Conservation (phyloP, 1,284 basidiomycete genomes). For the Pseudozyma pruni region DNA sequence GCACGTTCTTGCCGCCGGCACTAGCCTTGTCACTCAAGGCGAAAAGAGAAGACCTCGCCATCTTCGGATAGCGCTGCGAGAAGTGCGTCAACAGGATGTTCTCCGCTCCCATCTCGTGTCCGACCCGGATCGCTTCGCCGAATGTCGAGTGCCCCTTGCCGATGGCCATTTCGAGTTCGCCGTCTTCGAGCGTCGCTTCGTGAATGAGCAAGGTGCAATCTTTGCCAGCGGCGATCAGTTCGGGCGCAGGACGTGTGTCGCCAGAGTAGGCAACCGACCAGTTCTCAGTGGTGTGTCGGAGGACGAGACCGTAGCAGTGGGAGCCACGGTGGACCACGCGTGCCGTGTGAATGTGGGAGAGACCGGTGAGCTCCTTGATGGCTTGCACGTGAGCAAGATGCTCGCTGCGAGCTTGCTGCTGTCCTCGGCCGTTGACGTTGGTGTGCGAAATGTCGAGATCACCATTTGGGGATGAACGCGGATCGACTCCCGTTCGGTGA, state of each 20-base stretch:
- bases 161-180: slow-evolving; percentile 74
- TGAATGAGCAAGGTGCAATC: slow-evolving; percentile 87
- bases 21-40: slow-evolving; percentile 11
- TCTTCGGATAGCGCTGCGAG: slow-evolving; percentile 90
- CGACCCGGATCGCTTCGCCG: slow-evolving; percentile 84
- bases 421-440: slow-evolving; percentile 11
- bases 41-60: slow-evolving; percentile 72
- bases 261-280: slow-evolving; percentile 74
- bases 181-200: slow-evolving; percentile 88
- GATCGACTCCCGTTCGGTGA: slow-evolving; percentile 49
- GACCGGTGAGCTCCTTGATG: slow-evolving; percentile 26
- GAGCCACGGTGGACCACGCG: slow-evolving; percentile 35
- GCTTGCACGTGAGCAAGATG: slow-evolving; percentile 17
- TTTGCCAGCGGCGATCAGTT: slow-evolving; percentile 76
- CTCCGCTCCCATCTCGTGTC: slow-evolving; percentile 78
- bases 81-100: slow-evolving; percentile 92
- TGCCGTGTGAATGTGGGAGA: slow-evolving; percentile 43
- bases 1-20: slow-evolving; percentile 31
- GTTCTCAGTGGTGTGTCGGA: slow-evolving; percentile 70
- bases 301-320: slow-evolving; percentile 53
- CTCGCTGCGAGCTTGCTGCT: slow-evolving; percentile 7
- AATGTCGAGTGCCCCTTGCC: slow-evolving; percentile 89
- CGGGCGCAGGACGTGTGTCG: slow-evolving; percentile 83
- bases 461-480: slow-evolving; percentile 1
- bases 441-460: neutral